Base-by-base conservation (phyloP, 225 moss, liverwort and hornwort species). In the Takakia lepidozioides region DNA sequence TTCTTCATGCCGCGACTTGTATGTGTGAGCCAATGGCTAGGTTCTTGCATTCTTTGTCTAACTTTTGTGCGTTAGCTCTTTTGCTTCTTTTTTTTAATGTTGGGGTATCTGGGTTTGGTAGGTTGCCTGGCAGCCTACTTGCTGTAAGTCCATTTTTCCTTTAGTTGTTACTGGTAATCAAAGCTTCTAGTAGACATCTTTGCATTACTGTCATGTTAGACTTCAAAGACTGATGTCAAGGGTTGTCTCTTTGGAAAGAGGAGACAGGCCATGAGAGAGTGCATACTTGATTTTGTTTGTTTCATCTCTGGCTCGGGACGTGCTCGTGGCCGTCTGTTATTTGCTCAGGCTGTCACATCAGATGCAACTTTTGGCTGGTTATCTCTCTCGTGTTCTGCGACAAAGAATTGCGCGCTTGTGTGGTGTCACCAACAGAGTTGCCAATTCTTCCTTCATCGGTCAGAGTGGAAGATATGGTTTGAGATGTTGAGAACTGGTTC, bases 311-410 rank as follows among this genome's bases (percentile, higher is more conserved):
- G 71, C 46, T 72, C 61, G 76, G 81, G 77, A 73, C 69, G 62
- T 76, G 69, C 64, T 61, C 58, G 54, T 41, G 80, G 81, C 77
- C 69, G 58, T 83, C 76, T 70, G 62, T 63, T 59, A 53, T 64
- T 71, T 76, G 70, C 68, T 74, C 84, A 87, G 84, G 87, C 84
- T 74, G 77, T 56, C 57, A 51, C 68, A 54, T 75, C 57, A 71
- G 64, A 67, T 42, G 69, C 74, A 7, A 72, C 78, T 70, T 78
- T 65, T 78, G 74, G 76, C 74, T 81, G 63, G 77, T 72, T 30
- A 9, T 32, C 11, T 7, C 32, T 7, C 32, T 32, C 32, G 11
- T 32, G 32, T 7, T 32, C 8, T 7, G 32, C 32, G 7, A 32
- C 11, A n/a, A n/a, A n/a, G n/a, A n/a, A n/a, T n/a, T n/a, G n/a